Evolutionary conservation across 345 rosid genomes (phyloP), one percentile per base, ranked within the genome.

Genomic region (Carallia brachiata): DNA sequence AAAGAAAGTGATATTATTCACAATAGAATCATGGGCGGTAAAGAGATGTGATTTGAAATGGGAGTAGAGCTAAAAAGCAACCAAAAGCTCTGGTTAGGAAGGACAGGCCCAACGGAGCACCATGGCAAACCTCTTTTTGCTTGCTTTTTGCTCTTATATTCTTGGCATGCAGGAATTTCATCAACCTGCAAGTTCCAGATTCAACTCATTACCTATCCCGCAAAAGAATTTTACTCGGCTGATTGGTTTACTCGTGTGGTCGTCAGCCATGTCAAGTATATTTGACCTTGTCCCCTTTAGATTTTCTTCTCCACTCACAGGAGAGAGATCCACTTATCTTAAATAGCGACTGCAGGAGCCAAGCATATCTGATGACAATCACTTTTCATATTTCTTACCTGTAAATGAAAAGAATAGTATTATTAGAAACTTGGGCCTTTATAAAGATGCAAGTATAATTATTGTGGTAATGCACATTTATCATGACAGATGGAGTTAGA

Each of bases 321-420:
- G 52, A 63, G 34, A 40, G 48, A 55, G 12, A 55, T 44, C 36
- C 5, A 6, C 8, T 30, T 7, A 36, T 57, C 19, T 36, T 1
- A 48, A 18, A 18, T 3, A 15, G 59, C 65, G 34, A 27, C 27
- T 3, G 2, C 59, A 28, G 44, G 68, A 71, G 37, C 50, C 8
- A 34, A 50, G 2, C 18, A 12, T 50, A 47, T 12, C 56, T 57
- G 48, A 27, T 44, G 50, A 72, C 2, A 61, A 61, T 83, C 79
- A 89, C 81, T 80, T 83, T 48, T 85, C 85, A 62, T 79, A 77
- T 78, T 77, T 89, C 72, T 74, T 84, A 63, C 79, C 91, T 87
- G 85, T 69, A 69, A 75, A 52, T 27, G 67, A 58, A 75, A 74
- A 71, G 61, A 40, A 63, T 69, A 61, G 28, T 10, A 53, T 36